These are phyloP conservation scores for Penicillium soppii DNA, from an alignment of 495 filamentous ascomycete genomes.

Conservation along the genomic window DNA sequence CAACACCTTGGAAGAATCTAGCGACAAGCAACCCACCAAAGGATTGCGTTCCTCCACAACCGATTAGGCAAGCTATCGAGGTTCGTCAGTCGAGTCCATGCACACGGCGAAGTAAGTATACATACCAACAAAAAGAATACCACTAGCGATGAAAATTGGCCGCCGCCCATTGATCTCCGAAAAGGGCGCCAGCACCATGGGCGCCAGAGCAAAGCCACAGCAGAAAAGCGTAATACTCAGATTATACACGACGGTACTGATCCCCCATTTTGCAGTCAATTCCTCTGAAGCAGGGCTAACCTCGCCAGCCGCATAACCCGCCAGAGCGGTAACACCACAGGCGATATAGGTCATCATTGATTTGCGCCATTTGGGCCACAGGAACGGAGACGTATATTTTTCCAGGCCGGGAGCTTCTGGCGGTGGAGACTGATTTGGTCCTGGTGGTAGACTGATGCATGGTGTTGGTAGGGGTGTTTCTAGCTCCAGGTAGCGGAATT, in stretches of 20 bases:
- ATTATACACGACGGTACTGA: conserved; percentile 63
- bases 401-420: conserved; percentile 63
- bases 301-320: conserved; percentile 79
- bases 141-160: conserved; percentile 75
- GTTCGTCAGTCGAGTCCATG: conserved; percentile 2
- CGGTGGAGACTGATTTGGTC: conserved; percentile 38
- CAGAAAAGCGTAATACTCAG: conserved; percentile 85
- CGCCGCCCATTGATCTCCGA: conserved; percentile 83
- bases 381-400: conserved; percentile 67
- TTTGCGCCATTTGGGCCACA: conserved; percentile 71
- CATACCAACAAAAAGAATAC: conserved; percentile 61
- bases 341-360: conserved; percentile 70
- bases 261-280: conserved; percentile 60
- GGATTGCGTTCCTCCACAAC: conserved; percentile 70
- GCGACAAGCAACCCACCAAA: conserved; percentile 75
- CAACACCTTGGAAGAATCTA: conserved; percentile 73
- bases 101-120: not conserved
- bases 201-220: conserved; percentile 77
- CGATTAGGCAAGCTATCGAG: conserved; percentile 60
- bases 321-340: conserved; percentile 71
- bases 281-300: conserved; percentile 67
- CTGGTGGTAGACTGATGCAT: conserved; percentile 35
- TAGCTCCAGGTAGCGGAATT: conserved; percentile 71
- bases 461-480: conserved; percentile 64
- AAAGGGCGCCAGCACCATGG: conserved; percentile 89